phyloP scores from a whole-genome alignment of 345 rosid species.

The Ailanthus altissimus region DNA sequence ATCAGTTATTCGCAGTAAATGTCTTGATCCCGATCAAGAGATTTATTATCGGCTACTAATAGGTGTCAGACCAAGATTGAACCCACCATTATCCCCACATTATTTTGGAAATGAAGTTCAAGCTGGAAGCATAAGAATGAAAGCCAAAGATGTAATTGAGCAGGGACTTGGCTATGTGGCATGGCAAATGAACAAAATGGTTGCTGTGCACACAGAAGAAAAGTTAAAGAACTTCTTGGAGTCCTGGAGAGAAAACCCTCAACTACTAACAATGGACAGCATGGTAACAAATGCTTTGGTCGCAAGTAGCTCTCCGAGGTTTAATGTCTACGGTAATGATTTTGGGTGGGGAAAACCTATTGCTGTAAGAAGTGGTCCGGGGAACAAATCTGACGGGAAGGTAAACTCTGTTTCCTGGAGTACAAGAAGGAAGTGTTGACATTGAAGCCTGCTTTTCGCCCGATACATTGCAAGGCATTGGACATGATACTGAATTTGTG shows the following conservation, averaged over 20 bases:
- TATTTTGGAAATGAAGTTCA: slow-evolving; percentile 43
- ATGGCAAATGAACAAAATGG: slow-evolving; percentile 21
- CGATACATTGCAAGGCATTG: slow-evolving; percentile 20
- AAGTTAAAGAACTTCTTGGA: slow-evolving; percentile 3
- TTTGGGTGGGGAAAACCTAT: slow-evolving; percentile 49
- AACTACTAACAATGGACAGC: background rate
- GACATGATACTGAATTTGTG: slow-evolving; percentile 33
- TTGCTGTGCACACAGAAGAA: slow-evolving; percentile 23
- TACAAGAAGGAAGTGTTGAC: slow-evolving; percentile 31
- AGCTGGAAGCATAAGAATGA: background rate
- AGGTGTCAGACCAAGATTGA: slow-evolving; percentile 32
- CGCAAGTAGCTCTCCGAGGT: slow-evolving; percentile 44
- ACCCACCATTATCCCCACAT: slow-evolving; percentile 27
- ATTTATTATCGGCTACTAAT: background rate
- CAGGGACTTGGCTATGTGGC: slow-evolving; percentile 32
- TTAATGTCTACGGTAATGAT: slow-evolving; percentile 37
- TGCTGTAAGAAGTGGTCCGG: slow-evolving; percentile 30
- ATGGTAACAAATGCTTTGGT: background rate
- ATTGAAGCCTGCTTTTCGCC: slow-evolving; percentile 27
- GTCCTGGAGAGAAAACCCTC: slow-evolving; percentile 26
- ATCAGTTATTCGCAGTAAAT: slow-evolving; percentile 15
- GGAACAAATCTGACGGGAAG: slow-evolving; percentile 29
- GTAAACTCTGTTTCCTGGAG: slow-evolving; percentile 28
- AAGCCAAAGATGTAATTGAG: slow-evolving; percentile 21
- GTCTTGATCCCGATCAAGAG: slow-evolving; percentile 18